These are phyloP conservation scores for Coemansia reversa DNA, from an alignment of 192 early-diverging fungal genomes.

Conservation along the genomic window DNA sequence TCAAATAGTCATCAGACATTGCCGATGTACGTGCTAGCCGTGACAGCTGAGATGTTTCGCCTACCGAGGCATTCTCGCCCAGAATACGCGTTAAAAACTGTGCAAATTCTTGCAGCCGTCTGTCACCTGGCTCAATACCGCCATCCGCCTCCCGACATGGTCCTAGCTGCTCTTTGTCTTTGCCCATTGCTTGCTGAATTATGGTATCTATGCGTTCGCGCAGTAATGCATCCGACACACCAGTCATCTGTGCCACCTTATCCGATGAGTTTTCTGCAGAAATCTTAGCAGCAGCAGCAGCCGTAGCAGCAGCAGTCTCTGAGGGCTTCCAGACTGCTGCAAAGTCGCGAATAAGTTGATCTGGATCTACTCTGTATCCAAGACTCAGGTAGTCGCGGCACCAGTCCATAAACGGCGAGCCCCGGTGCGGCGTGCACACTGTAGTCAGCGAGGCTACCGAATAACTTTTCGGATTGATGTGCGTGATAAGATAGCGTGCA, in stretches of 20 bases:
- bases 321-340: constrained; percentile 41
- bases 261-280: constrained; percentile 3
- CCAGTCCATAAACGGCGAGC: constrained; percentile 93
- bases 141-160: neutral
- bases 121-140: constrained; percentile 30
- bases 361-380: constrained; percentile 57
- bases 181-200: constrained; percentile 32
- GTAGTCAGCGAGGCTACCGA: constrained; percentile 81
- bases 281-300: neutral
- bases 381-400: constrained; percentile 83
- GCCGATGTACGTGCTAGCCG: constrained; percentile 28
- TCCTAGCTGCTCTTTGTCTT: neutral
- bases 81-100: constrained; percentile 43
- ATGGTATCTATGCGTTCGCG: constrained; percentile 34
- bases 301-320: no score
- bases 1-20: constrained; percentile 24
- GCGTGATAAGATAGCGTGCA: constrained; percentile 86
- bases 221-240: constrained; percentile 20
- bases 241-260: constrained; percentile 5
- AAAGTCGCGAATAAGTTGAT: constrained; percentile 52
- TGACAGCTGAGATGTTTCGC: constrained; percentile 31
- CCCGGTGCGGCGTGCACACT: constrained; percentile 91
- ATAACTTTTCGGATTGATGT: constrained; percentile 71
- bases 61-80: constrained; percentile 38
- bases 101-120: constrained; percentile 40